Evolutionary conservation across 1,139 yeast species (phyloP).

Genomic region (Yamadazyma kanchanaburiensis): DNA sequence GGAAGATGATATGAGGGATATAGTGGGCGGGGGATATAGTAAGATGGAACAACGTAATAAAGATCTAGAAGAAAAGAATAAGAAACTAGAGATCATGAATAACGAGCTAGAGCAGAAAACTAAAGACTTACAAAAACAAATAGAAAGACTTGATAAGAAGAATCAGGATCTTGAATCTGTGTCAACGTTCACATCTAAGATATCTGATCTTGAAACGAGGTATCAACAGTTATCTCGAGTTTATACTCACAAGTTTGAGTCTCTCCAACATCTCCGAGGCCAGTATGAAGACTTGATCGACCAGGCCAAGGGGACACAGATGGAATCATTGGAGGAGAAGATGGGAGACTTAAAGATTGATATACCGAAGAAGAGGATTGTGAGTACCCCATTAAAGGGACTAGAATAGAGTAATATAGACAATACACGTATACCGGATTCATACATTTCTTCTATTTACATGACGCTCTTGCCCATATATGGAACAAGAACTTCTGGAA

Average conservation of each 20-base stretch:
- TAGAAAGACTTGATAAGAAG: no score
- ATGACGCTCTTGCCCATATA: constrained; percentile 62
- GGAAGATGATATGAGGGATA: constrained; percentile 4
- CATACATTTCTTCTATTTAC: no score
- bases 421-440: no score
- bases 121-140: constrained; percentile 5
- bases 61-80: constrained; percentile 4
- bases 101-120: constrained; percentile 19
- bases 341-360: no score
- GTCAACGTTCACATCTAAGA: no score
- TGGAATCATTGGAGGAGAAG: no score
- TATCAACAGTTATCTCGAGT: constrained; percentile 20
- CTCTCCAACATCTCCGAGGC: constrained; percentile 19
- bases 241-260: constrained; percentile 25
- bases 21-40: neutral
- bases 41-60: constrained; percentile 2
- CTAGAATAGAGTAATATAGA: no score
- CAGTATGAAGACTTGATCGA: constrained; percentile 22
- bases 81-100: constrained; percentile 18
- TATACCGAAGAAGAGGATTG: no score
- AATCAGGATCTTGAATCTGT: no score
- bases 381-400: no score
- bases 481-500: constrained; percentile 68
- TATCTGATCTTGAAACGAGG: constrained; percentile 18
- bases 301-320: constrained; percentile 6